Evolutionary conservation across 108 stramenopile species (phyloP), one percentile per base, ranked within the genome.

Genomic region (Conticribra guillardii): DNA sequence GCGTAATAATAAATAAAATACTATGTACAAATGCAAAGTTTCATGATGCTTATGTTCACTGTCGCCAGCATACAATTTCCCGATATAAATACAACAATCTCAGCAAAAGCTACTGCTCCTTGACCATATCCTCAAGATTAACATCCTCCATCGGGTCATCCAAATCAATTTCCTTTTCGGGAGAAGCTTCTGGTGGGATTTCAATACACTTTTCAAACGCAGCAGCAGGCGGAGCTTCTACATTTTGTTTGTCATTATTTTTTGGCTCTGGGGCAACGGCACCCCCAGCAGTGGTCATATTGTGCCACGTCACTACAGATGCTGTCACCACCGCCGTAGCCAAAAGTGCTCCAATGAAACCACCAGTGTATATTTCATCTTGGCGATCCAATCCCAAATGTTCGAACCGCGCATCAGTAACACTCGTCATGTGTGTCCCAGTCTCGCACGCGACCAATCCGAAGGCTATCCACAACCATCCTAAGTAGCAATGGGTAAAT

Each of bases 371-470:
- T 5, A 21, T 46, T 23, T 63, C 62, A 63, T 61, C 29, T 24
- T 61, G 33, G 19, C 21, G 60, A 44, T 41, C 37, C n/a, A 34
- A 27, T 34, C 60, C 60, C 9, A 61, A 46, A 34, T 61, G 4
- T 18, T 4, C 4, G 4, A 31, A 63, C 5, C 47, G 14, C 22
- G 62, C 44, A 17, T 30, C 30, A 9, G 46, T 63, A 1, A 63
- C 62, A 16, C 28, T 50, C 26, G 62, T 30, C 23, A 63, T 46
- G 16, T 63, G 44, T 24, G 62, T 63, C 4, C 62, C 62, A 27
- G 62, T 63, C 27, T 45, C 41, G 22, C 41, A 45, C 3, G 62
- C 62, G n/a, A 63, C 46, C 22, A 63, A n/a, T 4, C 62, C 62
- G 16, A 26, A 63, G 2, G 3, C 5, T n/a, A 63, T 22, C 22